These are phyloP conservation scores for Chaetothyriales sp. DNA, from an alignment of 2,329 filamentous ascomycete genomes.

Conservation along the genomic window DNA sequence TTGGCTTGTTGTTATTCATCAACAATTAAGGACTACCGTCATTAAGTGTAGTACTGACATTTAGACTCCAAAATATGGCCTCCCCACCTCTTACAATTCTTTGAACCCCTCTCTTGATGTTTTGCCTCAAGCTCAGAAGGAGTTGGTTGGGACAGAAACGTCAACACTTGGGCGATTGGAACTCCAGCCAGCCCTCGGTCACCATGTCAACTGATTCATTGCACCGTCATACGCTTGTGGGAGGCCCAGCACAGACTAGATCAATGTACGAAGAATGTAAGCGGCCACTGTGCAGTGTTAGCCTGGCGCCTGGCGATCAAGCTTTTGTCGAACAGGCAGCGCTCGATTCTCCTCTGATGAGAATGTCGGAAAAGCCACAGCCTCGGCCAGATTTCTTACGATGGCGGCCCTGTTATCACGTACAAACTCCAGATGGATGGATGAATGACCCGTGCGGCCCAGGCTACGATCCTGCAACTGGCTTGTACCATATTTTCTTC, in stretches of 20 bases:
- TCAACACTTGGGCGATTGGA: neutral
- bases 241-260: neutral
- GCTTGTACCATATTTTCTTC: constrained; percentile 29
- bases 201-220: neutral
- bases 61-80: neutral
- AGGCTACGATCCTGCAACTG: constrained; percentile 27
- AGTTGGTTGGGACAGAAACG: neutral
- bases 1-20: no score
- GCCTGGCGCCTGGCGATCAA: neutral
- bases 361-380: neutral
- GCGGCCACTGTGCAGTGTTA: neutral
- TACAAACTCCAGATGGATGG: constrained; percentile 27
- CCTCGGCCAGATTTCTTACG: constrained; percentile 6
- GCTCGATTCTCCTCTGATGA: neutral
- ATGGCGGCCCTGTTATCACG: constrained; percentile 25
- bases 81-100: neutral
- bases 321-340: neutral
- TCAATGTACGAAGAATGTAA: neutral
- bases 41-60: neutral
- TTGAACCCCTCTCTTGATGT: neutral
- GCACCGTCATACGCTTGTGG: no score
- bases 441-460: constrained; percentile 33
- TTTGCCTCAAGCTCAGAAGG: neutral
- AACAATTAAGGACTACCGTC: no score
- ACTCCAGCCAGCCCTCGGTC: neutral